A percentile compares a stretch with the other conserved stretches of the same genome.
Evolutionary conservation across 305 asterid genomes (phyloP).

Genomic region (Fraxinus xanthoxyloides): DNA sequence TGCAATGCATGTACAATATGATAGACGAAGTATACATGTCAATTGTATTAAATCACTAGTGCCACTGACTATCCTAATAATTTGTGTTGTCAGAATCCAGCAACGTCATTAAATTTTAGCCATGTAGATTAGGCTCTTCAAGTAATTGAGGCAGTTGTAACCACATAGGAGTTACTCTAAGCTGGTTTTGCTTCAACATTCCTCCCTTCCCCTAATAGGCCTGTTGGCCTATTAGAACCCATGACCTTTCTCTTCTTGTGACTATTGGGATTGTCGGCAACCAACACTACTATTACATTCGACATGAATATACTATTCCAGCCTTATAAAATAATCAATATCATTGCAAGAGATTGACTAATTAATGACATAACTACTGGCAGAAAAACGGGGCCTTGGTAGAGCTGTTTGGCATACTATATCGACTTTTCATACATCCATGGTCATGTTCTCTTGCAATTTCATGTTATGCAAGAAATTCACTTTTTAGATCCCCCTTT

Average conservation of each 20-base stretch:
- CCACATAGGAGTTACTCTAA: background rate
- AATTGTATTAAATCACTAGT: background rate
- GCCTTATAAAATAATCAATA: background rate
- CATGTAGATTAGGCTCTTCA: background rate
- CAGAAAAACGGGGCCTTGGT: background rate
- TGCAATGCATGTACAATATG: background rate
- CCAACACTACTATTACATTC: background rate
- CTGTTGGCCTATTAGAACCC: background rate
- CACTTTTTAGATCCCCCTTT: background rate
- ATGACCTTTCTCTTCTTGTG: background rate
- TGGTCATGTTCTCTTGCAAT: background rate
- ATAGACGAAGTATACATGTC: background rate
- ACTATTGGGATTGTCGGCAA: background rate
- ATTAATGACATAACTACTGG: background rate
- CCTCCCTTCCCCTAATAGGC: background rate
- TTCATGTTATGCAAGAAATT: background rate
- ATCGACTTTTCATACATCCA: background rate
- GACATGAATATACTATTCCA: background rate
- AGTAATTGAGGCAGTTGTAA: background rate
- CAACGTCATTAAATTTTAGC: background rate
- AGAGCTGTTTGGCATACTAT: background rate
- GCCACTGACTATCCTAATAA: background rate
- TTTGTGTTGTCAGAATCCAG: background rate
- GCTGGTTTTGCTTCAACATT: background rate
- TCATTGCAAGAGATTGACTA: background rate